Base-by-base conservation (phyloP, 805 yeast genomes). In the Barnettozyma californica region DNA sequence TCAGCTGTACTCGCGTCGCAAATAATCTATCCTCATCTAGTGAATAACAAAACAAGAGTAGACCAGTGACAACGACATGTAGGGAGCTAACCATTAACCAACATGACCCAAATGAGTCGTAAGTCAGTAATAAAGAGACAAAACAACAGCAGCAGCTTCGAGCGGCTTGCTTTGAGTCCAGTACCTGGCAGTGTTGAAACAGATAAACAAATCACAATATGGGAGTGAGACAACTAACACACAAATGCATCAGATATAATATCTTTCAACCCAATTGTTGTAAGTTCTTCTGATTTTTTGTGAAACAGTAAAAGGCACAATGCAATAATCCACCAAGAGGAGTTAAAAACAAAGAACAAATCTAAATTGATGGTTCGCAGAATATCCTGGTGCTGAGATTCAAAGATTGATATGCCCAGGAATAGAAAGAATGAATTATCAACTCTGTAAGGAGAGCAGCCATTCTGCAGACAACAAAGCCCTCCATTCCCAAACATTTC, bases 281-380 rank as follows among this genome's bases (percentile, higher is more conserved):
- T 5, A n/a, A 29, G 45, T 46, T 46, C 31, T 46, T 41, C 41
- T 35, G 43, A 26, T 46, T 46, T 46, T 46, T 46, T 40, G 39
- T 33, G 41, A 47, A 43, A 42, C 38, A 40, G 34, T 18, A 33
- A 37, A 27, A 29, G 38, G 21, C 37, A 16, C 34, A 43, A 43
- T 34, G 45, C 18, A 43, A 33, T 21, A 33, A 43, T 31, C n/a
- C 39, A 18, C 16, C 31, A 21, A n/a, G 21, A 9, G 21, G 21
- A 40, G n/a, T n/a, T n/a, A n/a, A n/a, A n/a, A n/a, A 8, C 18
- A 31, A 31, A 29, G 44, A 10, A 29, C 26, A 18, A 18, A 16
- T 34, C 37, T 19, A 2, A 23, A 23, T 5, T 5, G 25, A 23
- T 23, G 25, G 25, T 8, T 29, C 16, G 7, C 33, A 11, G 16